Evolutionary conservation across 1,284 basidiomycete genomes (phyloP).

Genomic region (Uromyces viciae-fabae): DNA sequence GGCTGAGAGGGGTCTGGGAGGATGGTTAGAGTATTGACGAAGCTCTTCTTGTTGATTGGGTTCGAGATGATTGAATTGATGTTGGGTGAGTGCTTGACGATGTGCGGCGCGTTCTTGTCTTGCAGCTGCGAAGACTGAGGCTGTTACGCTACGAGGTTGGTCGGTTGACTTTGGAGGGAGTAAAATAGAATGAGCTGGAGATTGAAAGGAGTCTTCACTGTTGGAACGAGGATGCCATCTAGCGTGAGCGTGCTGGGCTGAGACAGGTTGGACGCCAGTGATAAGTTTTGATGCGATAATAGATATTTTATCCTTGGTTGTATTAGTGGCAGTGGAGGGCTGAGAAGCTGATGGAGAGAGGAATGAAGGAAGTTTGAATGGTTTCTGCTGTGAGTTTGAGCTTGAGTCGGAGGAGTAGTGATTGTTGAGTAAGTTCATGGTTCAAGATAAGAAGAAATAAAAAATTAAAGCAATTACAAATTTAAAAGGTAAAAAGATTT

Average conservation of each 20-base stretch:
- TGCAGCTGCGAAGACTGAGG: constrained; percentile 36
- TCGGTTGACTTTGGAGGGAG: not conserved
- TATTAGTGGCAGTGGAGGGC: not conserved
- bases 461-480: not conserved
- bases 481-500: not conserved
- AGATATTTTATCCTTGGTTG: not conserved
- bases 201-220: no score
- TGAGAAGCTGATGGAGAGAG: no score
- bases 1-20: constrained; percentile 7
- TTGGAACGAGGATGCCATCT: no score
- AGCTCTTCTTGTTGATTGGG: not conserved
- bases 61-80: not conserved
- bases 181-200: not conserved
- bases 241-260: not conserved
- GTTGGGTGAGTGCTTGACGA: not conserved
- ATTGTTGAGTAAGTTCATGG: no score
- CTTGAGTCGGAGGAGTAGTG: not conserved
- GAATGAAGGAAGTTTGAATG: no score
- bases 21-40: not conserved
- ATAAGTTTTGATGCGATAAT: constrained; percentile 28
- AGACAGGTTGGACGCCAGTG: constrained; percentile 20
- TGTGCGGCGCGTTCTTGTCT: constrained; percentile 9
- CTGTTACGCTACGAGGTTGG: constrained; percentile 14
- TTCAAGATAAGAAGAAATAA: not conserved
- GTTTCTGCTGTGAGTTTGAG: not conserved